phyloP scores from a whole-genome alignment of 192 early-diverging fungal species.

The Allomyces arbusculus region DNA sequence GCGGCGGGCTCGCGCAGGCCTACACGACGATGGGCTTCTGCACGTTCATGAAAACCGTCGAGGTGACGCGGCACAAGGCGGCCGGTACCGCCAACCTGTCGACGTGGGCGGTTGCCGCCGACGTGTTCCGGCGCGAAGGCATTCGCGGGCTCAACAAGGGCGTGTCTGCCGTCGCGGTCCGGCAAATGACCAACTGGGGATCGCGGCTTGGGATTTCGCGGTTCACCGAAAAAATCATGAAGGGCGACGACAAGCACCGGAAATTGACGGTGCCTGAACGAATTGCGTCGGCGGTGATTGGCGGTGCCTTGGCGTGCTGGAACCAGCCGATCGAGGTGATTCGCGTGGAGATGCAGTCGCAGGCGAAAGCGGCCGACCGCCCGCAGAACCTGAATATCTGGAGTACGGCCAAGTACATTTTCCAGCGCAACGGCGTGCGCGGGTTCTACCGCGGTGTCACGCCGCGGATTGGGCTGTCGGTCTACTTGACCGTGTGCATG shows the following conservation, averaged over 20 bases:
- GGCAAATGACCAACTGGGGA: constrained; percentile 99
- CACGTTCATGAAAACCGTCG: constrained; percentile 98
- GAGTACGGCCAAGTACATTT: constrained; percentile 69
- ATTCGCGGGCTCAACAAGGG: constrained; percentile 96
- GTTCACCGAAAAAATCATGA: constrained; percentile 32
- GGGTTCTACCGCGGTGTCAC: constrained; percentile 84
- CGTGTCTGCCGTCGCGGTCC: constrained; percentile 89
- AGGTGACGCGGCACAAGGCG: constrained; percentile 87
- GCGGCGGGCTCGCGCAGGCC: constrained; percentile 81
- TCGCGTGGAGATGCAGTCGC: constrained; percentile 95
- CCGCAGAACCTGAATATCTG: constrained; percentile 83
- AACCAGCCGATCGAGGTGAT: constrained; percentile 99
- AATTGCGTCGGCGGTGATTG: constrained; percentile 48
- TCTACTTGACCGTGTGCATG: constrained; percentile 86
- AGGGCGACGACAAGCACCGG: constrained; percentile 39
- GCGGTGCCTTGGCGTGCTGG: constrained; percentile 87
- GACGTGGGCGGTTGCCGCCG: constrained; percentile 61
- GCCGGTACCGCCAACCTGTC: constrained; percentile 38
- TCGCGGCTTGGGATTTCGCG: constrained; percentile 34
- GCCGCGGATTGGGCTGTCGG: constrained; percentile 53
- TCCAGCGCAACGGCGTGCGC: constrained; percentile 65
- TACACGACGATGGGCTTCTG: constrained; percentile 99
- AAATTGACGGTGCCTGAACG: constrained; percentile 25
- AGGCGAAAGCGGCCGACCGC: constrained; percentile 64
- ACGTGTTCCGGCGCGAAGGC: constrained; percentile 83